Percentiles rank a stretch among this genome's conserved stretches.
phyloP scores from a whole-genome alignment of 495 filamentous ascomycete genomes.

The Achaetomiella virescens region DNA sequence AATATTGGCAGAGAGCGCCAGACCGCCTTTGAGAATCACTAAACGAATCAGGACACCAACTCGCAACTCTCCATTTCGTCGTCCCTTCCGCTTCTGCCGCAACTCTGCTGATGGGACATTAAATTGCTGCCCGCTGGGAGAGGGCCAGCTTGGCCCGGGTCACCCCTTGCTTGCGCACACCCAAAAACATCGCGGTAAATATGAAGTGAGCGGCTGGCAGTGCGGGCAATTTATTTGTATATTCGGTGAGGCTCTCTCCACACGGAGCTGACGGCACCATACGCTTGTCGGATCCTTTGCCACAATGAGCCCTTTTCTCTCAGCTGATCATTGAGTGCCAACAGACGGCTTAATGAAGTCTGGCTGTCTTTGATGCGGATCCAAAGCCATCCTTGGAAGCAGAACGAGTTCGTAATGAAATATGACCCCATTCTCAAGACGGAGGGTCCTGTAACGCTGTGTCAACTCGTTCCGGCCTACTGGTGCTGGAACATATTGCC shows the following conservation, averaged over 20 bases:
- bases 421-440: no score
- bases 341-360: no score
- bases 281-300: not conserved
- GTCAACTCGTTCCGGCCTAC: no score
- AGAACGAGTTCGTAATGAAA: no score
- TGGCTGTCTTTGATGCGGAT: no score
- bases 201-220: not conserved
- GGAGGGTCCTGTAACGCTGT: no score
- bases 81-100: not conserved
- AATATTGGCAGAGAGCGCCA: no score
- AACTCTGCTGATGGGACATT: not conserved
- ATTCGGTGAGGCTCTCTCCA: not conserved
- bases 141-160: not conserved
- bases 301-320: not conserved
- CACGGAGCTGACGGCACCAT: not conserved
- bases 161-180: not conserved
- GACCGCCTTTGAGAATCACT: no score
- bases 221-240: not conserved
- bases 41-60: not conserved
- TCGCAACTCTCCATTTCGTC: not conserved
- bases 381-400: no score
- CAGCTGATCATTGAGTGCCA: no score
- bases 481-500: no score
- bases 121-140: not conserved
- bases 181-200: constrained; percentile 4